Conservation (phyloP, 2,329 filamentous ascomycete genomes). For the Balansia obtecta region DNA sequence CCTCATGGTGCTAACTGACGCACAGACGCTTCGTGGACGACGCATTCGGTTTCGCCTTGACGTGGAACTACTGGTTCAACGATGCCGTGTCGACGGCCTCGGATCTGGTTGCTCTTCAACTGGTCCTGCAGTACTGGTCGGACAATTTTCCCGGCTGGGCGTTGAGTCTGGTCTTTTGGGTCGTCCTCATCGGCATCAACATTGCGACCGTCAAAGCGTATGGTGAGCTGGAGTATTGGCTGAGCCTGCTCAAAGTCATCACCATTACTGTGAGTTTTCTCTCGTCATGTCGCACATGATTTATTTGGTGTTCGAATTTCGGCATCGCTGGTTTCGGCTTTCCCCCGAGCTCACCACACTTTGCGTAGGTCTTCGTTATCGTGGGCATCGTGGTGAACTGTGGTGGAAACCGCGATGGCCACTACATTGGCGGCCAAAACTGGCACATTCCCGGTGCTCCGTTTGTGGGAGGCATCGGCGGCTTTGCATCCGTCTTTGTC, state of each 20-base stretch:
- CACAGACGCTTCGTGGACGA: slow-evolving; percentile 36
- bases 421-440: slow-evolving; percentile 45
- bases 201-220: slow-evolving; percentile 22
- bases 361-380: slow-evolving; percentile 41
- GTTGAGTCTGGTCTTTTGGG: slow-evolving; percentile 48
- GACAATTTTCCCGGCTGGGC: slow-evolving; percentile 51
- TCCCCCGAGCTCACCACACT: too few species aligned
- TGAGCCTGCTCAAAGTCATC: slow-evolving; percentile 40
- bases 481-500: slow-evolving; percentile 50
- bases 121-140: slow-evolving; percentile 50
- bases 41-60: slow-evolving; percentile 40
- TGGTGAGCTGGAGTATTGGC: slow-evolving; percentile 39
- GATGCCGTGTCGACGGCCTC: slow-evolving; percentile 42
- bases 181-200: slow-evolving; percentile 34
- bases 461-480: slow-evolving; percentile 52
- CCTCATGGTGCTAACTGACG: background rate
- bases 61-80: slow-evolving; percentile 55
- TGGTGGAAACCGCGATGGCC: slow-evolving; percentile 39
- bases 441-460: slow-evolving; percentile 49
- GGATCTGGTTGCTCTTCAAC: slow-evolving; percentile 40
- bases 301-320: too few species aligned
- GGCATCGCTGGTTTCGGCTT: too few species aligned
- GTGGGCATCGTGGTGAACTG: slow-evolving; percentile 41
- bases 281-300: background rate
- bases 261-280: slow-evolving; percentile 31